Percentiles rank a stretch among this genome's conserved stretches.
Conservation (phyloP, 208 protist genomes). For the Herpetomonas samuelpessoai region DNA sequence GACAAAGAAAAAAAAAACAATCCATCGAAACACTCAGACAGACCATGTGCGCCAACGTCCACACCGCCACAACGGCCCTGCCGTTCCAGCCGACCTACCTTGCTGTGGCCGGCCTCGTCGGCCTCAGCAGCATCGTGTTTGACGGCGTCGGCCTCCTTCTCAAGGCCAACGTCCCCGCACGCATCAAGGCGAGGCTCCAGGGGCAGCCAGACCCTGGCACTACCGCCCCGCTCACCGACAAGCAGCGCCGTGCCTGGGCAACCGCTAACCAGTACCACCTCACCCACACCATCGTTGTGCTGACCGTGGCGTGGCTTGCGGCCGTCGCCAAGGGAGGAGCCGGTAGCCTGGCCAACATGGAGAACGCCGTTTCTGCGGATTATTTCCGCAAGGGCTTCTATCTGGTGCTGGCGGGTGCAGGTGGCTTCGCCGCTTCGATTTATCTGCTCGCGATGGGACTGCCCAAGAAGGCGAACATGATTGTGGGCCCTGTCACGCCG, state of each 20-base stretch:
- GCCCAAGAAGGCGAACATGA: conserved; percentile 35
- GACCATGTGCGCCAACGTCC: not conserved
- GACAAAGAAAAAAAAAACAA: too few relatives aligned
- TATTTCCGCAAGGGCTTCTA: conserved; percentile 50
- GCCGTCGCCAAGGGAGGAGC: conserved; percentile 32
- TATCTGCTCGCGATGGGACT: conserved; percentile 40
- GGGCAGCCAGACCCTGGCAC: not conserved
- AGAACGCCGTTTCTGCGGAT: conserved; percentile 18
- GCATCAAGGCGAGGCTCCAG: not conserved
- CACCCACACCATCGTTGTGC: conserved; percentile 8
- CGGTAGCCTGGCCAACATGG: conserved; percentile 17
- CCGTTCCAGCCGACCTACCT: not conserved
- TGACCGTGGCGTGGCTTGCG: conserved; percentile 13
- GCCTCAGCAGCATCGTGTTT: conserved; percentile 17
- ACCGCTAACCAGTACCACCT: conserved; percentile 23
- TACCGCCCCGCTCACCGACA: conserved; percentile 1
- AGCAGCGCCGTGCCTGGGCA: conserved; percentile 14
- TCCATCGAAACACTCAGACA: too few relatives aligned
- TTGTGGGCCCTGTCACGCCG: conserved; percentile 57
- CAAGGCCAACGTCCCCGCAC: conserved; percentile 2
- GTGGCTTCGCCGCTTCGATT: conserved; percentile 64
- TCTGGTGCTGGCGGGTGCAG: conserved; percentile 40
- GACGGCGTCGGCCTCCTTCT: conserved; percentile 11
- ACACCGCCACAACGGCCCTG: not conserved
- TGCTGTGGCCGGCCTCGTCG: conserved; percentile 11